Percentiles rank a stretch among this genome's conserved stretches.
phyloP scores from a whole-genome alignment of 106 monocot species.

The Agapanthus africanus region DNA sequence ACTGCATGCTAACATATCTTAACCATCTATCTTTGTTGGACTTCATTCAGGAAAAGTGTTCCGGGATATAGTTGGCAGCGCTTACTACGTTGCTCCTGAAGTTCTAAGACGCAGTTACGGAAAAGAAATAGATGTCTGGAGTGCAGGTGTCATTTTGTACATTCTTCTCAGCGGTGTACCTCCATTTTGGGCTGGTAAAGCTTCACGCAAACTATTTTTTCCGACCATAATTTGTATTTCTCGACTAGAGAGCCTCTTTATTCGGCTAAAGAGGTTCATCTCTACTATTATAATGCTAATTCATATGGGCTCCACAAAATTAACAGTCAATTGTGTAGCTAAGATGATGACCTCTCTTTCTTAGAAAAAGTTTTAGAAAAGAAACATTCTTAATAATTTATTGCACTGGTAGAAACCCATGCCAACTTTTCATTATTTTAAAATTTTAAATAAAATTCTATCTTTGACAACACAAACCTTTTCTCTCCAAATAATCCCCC shows the following conservation, averaged over 20 bases:
- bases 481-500: no score
- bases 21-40: background rate
- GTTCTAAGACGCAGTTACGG: conserved; percentile 31
- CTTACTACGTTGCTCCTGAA: conserved; percentile 53
- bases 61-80: conserved; percentile 48
- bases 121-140: conserved; percentile 46
- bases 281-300: no score
- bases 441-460: no score
- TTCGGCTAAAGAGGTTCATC: background rate
- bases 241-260: background rate
- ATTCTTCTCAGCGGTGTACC: conserved; percentile 47
- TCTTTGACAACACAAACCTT: no score
- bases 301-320: no score
- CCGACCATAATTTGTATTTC: background rate
- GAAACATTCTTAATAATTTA: no score
- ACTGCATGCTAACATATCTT: background rate
- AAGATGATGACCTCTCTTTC: no score
- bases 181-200: conserved; percentile 46
- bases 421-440: no score
- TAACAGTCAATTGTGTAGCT: no score
- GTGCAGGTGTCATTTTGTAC: conserved; percentile 47
- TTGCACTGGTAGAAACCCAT: no score
- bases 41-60: conserved; percentile 34
- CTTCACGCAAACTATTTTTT: background rate
- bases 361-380: no score